Evolutionary conservation across 2,329 filamentous ascomycete genomes (phyloP).

Genomic region (Torrubiella hemipterigena): DNA sequence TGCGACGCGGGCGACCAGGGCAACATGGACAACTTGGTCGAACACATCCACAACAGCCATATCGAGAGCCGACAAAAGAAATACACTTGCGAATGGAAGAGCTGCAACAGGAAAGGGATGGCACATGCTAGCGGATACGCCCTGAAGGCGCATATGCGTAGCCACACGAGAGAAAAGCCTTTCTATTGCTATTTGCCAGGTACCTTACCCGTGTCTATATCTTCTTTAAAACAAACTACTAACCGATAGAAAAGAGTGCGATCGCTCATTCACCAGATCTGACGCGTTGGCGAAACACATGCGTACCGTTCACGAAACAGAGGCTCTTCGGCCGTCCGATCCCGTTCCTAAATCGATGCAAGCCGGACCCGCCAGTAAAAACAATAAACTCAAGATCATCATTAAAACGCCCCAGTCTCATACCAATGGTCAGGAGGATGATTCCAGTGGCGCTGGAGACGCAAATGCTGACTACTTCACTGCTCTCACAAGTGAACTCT

Average conservation of each 20-base stretch:
- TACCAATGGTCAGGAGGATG: constrained; percentile 42
- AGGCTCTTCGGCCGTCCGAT: constrained; percentile 72
- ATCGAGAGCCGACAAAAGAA: constrained; percentile 90
- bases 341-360: constrained; percentile 61
- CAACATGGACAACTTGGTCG: constrained; percentile 72
- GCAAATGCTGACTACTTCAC: constrained; percentile 48
- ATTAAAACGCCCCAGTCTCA: constrained; percentile 50
- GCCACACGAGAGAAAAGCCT: constrained; percentile 94
- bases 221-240: neutral
- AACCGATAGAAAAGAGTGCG: constrained; percentile 58
- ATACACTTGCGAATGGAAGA: constrained; percentile 96
- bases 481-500: constrained; percentile 43
- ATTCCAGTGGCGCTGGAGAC: constrained; percentile 46
- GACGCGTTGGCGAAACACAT: constrained; percentile 97
- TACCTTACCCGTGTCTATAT: constrained; percentile 26
- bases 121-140: constrained; percentile 93
- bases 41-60: constrained; percentile 84
- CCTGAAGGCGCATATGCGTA: constrained; percentile 92
- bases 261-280: constrained; percentile 89
- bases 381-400: constrained; percentile 48
- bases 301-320: constrained; percentile 96
- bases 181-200: constrained; percentile 94
- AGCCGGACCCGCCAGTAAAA: constrained; percentile 28
- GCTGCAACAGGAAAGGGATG: constrained; percentile 78
- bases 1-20: constrained; percentile 59